Evolutionary conservation across 345 rosid genomes (phyloP).

Genomic region (Cardiospermum halicacabum): DNA sequence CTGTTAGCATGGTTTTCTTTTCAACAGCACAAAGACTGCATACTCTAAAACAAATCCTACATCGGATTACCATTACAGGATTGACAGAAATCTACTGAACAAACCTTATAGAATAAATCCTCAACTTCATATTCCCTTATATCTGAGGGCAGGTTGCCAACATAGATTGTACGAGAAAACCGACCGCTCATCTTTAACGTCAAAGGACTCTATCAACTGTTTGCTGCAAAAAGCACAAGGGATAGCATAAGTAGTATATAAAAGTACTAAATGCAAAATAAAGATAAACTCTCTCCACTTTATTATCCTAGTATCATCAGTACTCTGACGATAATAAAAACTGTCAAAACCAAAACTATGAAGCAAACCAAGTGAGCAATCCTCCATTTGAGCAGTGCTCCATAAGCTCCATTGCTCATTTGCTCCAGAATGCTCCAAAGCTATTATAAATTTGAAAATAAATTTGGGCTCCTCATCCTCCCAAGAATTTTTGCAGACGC

Average conservation of each 20-base stretch:
- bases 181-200: constrained; percentile 79
- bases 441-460: constrained; percentile 57
- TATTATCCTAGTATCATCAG: constrained; percentile 27
- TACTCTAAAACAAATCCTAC: neutral
- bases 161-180: constrained; percentile 94
- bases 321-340: constrained; percentile 25
- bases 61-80: neutral
- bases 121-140: constrained; percentile 85
- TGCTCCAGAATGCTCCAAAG: constrained; percentile 91
- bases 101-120: constrained; percentile 93
- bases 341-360: constrained; percentile 37
- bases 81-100: constrained; percentile 7
- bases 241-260: constrained; percentile 23
- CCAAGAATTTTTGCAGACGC: constrained; percentile 50
- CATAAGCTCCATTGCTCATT: constrained; percentile 82
- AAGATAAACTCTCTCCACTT: constrained; percentile 24
- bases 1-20: neutral
- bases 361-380: constrained; percentile 76
- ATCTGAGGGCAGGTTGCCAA: constrained; percentile 92
- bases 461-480: constrained; percentile 54
- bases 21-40: neutral
- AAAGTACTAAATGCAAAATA: constrained; percentile 3
- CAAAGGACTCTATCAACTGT: constrained; percentile 14
- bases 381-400: constrained; percentile 86
- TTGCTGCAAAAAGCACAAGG: constrained; percentile 35